Base-by-base conservation (phyloP, 2,329 filamentous ascomycete species). In the Botrytis galanthina region DNA sequence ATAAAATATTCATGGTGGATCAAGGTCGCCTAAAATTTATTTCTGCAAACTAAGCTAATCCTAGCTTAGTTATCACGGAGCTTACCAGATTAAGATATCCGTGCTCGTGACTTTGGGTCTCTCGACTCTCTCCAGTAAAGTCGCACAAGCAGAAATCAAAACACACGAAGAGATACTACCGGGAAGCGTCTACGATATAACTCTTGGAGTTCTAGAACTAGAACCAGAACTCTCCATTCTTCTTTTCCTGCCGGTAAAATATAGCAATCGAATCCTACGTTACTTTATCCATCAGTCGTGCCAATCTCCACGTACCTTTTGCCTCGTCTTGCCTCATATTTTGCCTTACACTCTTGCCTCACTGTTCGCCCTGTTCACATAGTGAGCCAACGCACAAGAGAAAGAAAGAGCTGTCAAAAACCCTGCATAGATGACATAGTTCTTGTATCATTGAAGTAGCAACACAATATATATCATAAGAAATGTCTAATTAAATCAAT, bases 381-480 rank as follows among this genome's bases (percentile, higher is more conserved):
- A 22, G 69, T 64, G 59, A 68, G 70, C 70, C 70, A 72, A 26
- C 70, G 70, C 70, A 72, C 70, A 72, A 60, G 29, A 48, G 29
- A 54, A n/a, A 68, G 37, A 63, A n/a, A 60, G 37, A 29, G 70
- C 22, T 72, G 61, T 39, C 64, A 42, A 29, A 54, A 42, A 16
- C 46, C 46, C 48, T 68, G 66, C 26, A 57, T 26, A 68, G n/a
- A 68, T 68, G 66, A 32, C 66, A 57, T 57, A 42, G 37, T 57
- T 42, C 48, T 44, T 57, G 48, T 57, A 14, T 29, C 18, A 9
- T 39, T 16, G 66, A 57, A 69, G 37, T 26, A 57, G 66, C n/a
- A 42, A 7, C 10, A 29, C 8, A 10, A 54, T 29, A 42, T 68
- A 68, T 54, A 69, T 35, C 7, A 68, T 8, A 8, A 22, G 37